Evolutionary conservation across 2,329 filamentous ascomycete species (phyloP).

Genomic region (Tolypocladium sp.): DNA sequence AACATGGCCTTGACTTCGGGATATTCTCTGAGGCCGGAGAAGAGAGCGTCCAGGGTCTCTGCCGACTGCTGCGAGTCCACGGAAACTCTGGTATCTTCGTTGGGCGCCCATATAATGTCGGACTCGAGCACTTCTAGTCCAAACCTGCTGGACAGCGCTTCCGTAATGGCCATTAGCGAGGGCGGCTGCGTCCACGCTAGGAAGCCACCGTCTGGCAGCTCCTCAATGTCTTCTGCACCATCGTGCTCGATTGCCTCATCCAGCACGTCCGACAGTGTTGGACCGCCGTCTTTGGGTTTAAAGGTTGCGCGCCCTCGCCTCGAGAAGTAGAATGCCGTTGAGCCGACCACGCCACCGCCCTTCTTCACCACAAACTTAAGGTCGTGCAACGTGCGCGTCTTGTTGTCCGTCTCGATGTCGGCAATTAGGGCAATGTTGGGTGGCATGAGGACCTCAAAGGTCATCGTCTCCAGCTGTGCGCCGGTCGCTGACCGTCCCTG

Average conservation of each 20-base stretch:
- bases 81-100: constrained; percentile 65
- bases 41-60: constrained; percentile 48
- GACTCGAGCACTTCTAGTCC: constrained; percentile 60
- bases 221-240: constrained; percentile 65
- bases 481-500: constrained; percentile 75
- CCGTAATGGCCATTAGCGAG: constrained; percentile 20
- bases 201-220: constrained; percentile 59
- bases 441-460: constrained; percentile 73
- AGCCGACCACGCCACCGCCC: constrained; percentile 57
- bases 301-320: constrained; percentile 70
- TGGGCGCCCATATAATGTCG: constrained; percentile 79
- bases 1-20: constrained; percentile 72
- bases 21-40: constrained; percentile 54
- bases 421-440: constrained; percentile 70
- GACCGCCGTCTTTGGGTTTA: constrained; percentile 36
- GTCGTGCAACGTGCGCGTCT: constrained; percentile 63
- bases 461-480: constrained; percentile 64
- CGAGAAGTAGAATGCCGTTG: constrained; percentile 78
- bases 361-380: constrained; percentile 64
- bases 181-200: constrained; percentile 42
- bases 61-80: constrained; percentile 49
- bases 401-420: constrained; percentile 80
- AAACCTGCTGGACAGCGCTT: constrained; percentile 50
- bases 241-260: constrained; percentile 71
- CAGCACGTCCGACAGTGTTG: constrained; percentile 65